Evolutionary conservation across 2,329 filamentous ascomycete genomes (phyloP).

Genomic region (Fusarium sp.): DNA sequence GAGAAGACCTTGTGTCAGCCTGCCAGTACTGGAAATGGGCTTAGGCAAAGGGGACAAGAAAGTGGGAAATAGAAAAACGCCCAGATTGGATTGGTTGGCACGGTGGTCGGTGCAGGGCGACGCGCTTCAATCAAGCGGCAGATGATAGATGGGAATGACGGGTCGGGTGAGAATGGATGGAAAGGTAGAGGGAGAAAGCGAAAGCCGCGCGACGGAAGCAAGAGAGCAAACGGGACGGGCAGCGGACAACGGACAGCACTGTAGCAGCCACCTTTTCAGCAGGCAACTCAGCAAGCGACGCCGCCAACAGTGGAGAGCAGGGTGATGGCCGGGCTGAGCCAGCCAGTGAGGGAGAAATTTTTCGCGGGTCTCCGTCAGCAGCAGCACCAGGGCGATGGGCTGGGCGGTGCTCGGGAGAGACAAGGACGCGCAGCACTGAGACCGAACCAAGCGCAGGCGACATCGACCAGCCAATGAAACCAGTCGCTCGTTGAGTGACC

Average conservation of each 20-base stretch:
- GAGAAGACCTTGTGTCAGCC: conserved; percentile 39
- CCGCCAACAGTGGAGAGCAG: conserved; percentile 38
- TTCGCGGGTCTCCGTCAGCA: conserved; percentile 45
- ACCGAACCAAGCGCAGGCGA: conserved; percentile 35
- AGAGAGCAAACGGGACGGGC: conserved; percentile 24
- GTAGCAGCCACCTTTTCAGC: conserved; percentile 29
- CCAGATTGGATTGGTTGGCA: conserved; percentile 43
- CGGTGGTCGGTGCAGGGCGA: conserved; percentile 41
- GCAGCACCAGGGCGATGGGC: conserved; percentile 12
- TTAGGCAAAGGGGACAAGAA: conserved; percentile 29
- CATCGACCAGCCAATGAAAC: conserved; percentile 28
- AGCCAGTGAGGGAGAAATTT: conserved; percentile 51
- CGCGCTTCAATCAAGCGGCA: conserved; percentile 41
- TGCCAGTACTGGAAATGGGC: conserved; percentile 34
- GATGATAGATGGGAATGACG: conserved; percentile 41
- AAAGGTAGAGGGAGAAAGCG: conserved; percentile 37
- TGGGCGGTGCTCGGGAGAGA: not conserved
- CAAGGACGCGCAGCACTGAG: conserved; percentile 45
- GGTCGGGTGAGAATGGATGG: conserved; percentile 36
- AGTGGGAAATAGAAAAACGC: conserved; percentile 41
- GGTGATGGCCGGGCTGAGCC: conserved; percentile 10
- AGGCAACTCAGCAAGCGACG: conserved; percentile 26
- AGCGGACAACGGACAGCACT: conserved; percentile 8
- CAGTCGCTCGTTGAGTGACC: conserved; percentile 11
- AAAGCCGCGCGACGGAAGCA: conserved; percentile 30